Conservation (phyloP, 2,329 filamentous ascomycete genomes). For the Phaeoacremonium minimum region DNA sequence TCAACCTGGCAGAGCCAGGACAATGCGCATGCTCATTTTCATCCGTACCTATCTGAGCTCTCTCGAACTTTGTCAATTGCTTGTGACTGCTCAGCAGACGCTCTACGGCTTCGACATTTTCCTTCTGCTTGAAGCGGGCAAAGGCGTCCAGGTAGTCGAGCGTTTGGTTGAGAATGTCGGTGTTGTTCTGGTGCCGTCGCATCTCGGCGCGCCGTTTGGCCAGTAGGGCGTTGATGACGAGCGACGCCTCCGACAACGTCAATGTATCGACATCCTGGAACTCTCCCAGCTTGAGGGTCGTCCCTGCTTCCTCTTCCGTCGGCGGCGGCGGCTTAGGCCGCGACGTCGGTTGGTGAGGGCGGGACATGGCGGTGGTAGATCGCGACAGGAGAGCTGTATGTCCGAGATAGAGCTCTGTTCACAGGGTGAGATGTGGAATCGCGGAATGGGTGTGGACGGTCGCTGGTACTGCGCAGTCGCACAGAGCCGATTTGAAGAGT, state of each 20-base stretch:
- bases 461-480: no score
- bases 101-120: conserved; percentile 93
- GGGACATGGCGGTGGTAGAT: neutral
- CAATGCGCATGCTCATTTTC: no score
- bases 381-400: no score
- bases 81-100: conserved; percentile 75
- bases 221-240: conserved; percentile 87
- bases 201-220: conserved; percentile 73
- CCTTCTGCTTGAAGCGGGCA: conserved; percentile 90
- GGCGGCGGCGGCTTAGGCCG: conserved; percentile 64
- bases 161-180: conserved; percentile 81
- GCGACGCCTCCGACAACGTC: conserved; percentile 84
- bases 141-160: conserved; percentile 92
- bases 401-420: no score
- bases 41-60: conserved; percentile 83
- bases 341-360: conserved; percentile 43
- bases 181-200: conserved; percentile 81
- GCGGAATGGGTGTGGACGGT: no score
- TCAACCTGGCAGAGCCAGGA: no score
- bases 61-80: conserved; percentile 86
- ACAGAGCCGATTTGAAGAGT: no score
- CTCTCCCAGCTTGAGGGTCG: conserved; percentile 81
- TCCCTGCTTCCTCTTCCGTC: conserved; percentile 84
- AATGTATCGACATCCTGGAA: conserved; percentile 90
- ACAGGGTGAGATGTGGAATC: no score